Conservation (phyloP, 345 rosid genomes). For the Ceriops tagal region DNA sequence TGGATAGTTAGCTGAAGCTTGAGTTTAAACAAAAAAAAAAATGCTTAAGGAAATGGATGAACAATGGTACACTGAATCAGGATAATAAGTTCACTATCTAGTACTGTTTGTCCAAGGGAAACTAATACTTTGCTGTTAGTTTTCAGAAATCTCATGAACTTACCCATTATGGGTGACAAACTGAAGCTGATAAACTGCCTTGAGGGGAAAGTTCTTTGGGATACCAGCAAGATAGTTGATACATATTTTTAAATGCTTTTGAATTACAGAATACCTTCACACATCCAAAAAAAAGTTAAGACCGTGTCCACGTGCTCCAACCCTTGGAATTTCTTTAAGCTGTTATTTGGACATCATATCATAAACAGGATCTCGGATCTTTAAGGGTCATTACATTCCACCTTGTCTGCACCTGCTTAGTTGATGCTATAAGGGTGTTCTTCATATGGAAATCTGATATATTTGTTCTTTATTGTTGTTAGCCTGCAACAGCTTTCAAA, state of each 20-base stretch:
- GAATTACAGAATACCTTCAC: no score
- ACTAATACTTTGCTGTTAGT: no score
- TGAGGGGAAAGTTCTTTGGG: background rate
- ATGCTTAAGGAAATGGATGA: background rate
- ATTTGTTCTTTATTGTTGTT: conserved; percentile 14
- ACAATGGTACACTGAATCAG: no score
- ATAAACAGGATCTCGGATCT: background rate
- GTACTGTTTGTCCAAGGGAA: no score
- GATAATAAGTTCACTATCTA: no score
- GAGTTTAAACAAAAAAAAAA: background rate
- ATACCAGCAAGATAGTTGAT: background rate
- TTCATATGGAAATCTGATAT: background rate
- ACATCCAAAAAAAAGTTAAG: background rate
- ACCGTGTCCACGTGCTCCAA: background rate
- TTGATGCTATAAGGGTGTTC: background rate
- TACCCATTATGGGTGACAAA: background rate
- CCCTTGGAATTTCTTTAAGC: conserved; percentile 3
- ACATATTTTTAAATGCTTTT: no score
- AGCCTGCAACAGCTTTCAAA: conserved; percentile 86
- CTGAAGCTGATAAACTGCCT: background rate
- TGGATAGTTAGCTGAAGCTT: background rate
- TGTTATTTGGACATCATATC: conserved; percentile 1
- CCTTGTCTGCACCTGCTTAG: background rate
- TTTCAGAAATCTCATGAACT: background rate
- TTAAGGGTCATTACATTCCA: background rate